Evolutionary conservation across 23 red algal species (phyloP), one percentile per base, ranked within the genome.

Genomic region (Gracilaria caudata): DNA sequence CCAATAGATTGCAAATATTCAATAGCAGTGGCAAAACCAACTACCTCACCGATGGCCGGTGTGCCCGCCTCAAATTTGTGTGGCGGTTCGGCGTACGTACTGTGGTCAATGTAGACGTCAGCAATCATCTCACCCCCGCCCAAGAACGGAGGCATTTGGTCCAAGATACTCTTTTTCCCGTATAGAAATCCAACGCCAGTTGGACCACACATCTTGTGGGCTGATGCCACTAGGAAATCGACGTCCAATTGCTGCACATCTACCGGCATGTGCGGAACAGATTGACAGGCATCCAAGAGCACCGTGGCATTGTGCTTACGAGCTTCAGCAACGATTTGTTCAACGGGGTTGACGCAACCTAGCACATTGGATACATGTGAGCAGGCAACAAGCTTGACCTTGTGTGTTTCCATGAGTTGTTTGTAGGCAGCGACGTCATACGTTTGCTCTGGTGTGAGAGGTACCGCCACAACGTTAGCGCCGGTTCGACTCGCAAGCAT

Each of bases 51-150:
- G 63, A 95, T 99, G 10, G 97, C 89, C 4, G 97, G 97, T 21
- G 97, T 99, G 5, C 97, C 97, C 34, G 97, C 93, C 80, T 99
- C 97, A 73, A 99, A 99, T 90, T 95, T 95, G 75, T 99, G 97
- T 38, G 97, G 97, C 56, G 93, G 88, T 24, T 72, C 58, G 16
- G 97, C 93, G 46, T 92, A 99, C 12, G 97, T 99, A 6, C 63
- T 81, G 41, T 83, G 78, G 28, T 99, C 86, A 24, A 94, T 54
- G 57, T 35, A 94, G 20, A 99, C 97, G 38, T 99, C 92, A 46
- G 61, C 84, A 53, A 99, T 99, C 97, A 99, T 99, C 64, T 99
- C 97, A 26, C 97, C 97, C 45, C 97, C 97, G 55, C 97, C 97
- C 78, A 99, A 78, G 39, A 93, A 95, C 68, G 97, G 97, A 0